A percentile compares a stretch with the other conserved stretches of the same genome.
Evolutionary conservation across 192 early-diverging fungal species (phyloP).

Genomic region (Spizellomyces punctatus): DNA sequence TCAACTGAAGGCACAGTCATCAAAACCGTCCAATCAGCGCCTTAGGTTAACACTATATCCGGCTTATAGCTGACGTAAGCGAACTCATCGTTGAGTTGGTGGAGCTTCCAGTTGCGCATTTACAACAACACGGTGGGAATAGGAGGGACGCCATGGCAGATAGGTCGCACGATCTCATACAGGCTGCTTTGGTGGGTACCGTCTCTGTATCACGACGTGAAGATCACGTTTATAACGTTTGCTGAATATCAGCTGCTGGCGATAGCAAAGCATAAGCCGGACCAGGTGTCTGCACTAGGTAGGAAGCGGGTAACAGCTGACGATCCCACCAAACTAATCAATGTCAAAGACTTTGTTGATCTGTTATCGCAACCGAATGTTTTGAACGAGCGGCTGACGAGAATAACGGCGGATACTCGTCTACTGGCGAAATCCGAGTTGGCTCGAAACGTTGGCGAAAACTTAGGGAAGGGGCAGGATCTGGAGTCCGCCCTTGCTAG

Average conservation of each 20-base stretch:
- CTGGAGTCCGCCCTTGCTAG: background rate
- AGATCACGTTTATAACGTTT: too few species aligned
- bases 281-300: conserved; percentile 1
- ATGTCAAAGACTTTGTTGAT: background rate
- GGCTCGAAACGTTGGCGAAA: background rate
- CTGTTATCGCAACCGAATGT: background rate
- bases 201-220: too few species aligned
- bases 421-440: background rate
- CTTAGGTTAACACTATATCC: too few species aligned
- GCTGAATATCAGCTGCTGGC: background rate
- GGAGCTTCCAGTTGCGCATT: too few species aligned
- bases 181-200: too few species aligned
- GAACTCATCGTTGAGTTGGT: too few species aligned
- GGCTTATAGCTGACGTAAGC: too few species aligned
- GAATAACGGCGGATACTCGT: background rate
- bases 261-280: conserved; percentile 1
- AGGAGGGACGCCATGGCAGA: too few species aligned
- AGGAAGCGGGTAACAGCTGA: background rate
- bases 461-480: background rate
- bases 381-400: background rate
- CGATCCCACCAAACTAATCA: background rate
- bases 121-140: too few species aligned
- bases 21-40: too few species aligned
- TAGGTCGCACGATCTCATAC: too few species aligned
- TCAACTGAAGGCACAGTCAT: too few species aligned